Conservation (phyloP, 2,329 filamentous ascomycete genomes). For the Westerdykella aurantiaca region DNA sequence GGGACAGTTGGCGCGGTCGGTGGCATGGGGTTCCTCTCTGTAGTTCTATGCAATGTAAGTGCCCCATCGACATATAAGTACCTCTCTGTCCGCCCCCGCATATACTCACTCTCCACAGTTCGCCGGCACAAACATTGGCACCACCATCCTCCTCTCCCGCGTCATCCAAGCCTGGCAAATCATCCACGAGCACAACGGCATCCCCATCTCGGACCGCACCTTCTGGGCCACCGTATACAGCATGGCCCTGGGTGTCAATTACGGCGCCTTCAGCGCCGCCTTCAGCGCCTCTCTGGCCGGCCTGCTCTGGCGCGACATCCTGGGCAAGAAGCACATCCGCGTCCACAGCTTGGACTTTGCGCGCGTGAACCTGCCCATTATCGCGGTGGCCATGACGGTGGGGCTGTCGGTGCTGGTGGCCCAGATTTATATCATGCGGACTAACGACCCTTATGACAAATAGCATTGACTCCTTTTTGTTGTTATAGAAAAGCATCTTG, state of each 20-base stretch:
- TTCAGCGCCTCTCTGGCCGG: conserved; percentile 69
- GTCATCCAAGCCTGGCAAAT: conserved; percentile 63
- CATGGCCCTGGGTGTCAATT: conserved; percentile 71
- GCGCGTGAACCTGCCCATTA: conserved; percentile 64
- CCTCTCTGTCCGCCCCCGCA: not conserved
- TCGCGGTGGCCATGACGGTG: conserved; percentile 61
- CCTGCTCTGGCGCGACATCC: conserved; percentile 66
- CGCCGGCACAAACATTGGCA: conserved; percentile 71
- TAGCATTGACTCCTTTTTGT: not conserved
- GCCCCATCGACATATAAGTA: not conserved
- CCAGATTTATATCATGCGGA: conserved; percentile 56
- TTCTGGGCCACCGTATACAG: conserved; percentile 71
- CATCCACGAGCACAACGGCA: conserved; percentile 48
- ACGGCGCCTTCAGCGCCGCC: conserved; percentile 65
- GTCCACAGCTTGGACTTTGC: conserved; percentile 62
- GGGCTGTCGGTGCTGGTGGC: conserved; percentile 58
- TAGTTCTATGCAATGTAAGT: conserved; percentile 66
- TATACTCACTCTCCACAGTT: conserved; percentile 46
- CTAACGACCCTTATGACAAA: conserved; percentile 31
- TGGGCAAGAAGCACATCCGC: conserved; percentile 61
- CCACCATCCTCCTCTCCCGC: conserved; percentile 65
- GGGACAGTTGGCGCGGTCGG: conserved; percentile 63
- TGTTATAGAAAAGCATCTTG: not conserved
- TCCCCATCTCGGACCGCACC: conserved; percentile 55
- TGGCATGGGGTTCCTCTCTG: conserved; percentile 67